phyloP scores from a whole-genome alignment of 1,284 basidiomycete genomes.

The Coniferiporia sulphurascens region DNA sequence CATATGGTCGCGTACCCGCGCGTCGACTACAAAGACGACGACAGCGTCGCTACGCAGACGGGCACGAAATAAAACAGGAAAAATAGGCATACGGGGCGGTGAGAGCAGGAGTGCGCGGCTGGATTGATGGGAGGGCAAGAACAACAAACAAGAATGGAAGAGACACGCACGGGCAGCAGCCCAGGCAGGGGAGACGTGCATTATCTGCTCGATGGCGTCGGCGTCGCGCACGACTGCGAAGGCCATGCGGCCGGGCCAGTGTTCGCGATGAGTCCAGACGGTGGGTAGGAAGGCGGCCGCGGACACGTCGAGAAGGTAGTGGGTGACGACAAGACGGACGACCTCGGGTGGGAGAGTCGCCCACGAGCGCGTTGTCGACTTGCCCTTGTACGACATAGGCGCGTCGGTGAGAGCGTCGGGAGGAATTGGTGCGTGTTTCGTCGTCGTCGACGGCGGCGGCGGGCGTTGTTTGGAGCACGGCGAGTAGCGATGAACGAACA shows the following conservation, averaged over 20 bases:
- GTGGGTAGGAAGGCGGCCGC: conserved; percentile 43
- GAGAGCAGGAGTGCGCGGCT: background rate
- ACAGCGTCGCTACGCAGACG: background rate
- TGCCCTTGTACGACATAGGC: conserved; percentile 50
- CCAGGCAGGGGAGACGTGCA: conserved; percentile 46
- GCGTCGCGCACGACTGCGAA: conserved; percentile 52
- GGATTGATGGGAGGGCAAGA: background rate
- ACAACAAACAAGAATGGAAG: conserved; percentile 1
- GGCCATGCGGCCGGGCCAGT: conserved; percentile 54
- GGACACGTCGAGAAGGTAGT: conserved; percentile 49
- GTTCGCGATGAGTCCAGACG: conserved; percentile 51
- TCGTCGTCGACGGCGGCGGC: background rate
- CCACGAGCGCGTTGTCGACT: conserved; percentile 62
- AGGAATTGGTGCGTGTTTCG: background rate
- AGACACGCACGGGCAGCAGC: conserved; percentile 38
- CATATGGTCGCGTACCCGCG: conserved; percentile 11
- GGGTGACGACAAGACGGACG: conserved; percentile 58
- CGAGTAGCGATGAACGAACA: background rate
- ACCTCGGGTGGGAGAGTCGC: conserved; percentile 64
- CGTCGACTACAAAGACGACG: background rate
- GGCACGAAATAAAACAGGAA: background rate
- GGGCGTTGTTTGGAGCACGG: background rate
- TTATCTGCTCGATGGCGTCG: conserved; percentile 54
- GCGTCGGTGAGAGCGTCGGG: background rate
- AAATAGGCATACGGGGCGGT: background rate